Percentiles rank a stretch among this genome's conserved stretches.
These are phyloP conservation scores for Rhodofomes roseus DNA, from an alignment of 1,284 basidiomycete species.

Conservation along the genomic window DNA sequence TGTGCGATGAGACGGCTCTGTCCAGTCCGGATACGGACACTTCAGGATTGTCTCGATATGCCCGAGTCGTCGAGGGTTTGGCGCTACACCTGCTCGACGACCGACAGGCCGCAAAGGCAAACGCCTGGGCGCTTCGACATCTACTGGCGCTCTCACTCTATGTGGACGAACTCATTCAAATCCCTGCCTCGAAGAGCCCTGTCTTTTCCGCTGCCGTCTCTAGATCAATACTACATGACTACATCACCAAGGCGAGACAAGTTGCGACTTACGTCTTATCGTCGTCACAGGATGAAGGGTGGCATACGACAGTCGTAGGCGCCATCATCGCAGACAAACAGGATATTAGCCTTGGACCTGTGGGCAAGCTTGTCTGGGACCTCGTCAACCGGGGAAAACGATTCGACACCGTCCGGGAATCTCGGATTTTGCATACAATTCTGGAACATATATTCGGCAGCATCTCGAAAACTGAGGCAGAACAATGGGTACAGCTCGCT, in stretches of 20 bases:
- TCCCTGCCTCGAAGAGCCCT: constrained; percentile 45
- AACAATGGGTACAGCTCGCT: constrained; percentile 72
- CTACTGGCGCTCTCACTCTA: constrained; percentile 56
- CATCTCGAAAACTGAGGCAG: constrained; percentile 61
- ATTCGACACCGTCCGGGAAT: constrained; percentile 47
- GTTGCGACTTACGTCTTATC: constrained; percentile 68
- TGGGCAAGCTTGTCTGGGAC: constrained; percentile 41
- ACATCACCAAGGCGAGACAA: constrained; percentile 54
- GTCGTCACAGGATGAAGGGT: constrained; percentile 43
- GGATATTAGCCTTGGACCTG: constrained; percentile 22
- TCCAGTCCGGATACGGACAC: constrained; percentile 2
- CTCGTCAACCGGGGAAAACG: constrained; percentile 34
- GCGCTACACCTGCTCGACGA: constrained; percentile 60
- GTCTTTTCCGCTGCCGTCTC: constrained; percentile 44
- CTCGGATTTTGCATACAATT: constrained; percentile 56
- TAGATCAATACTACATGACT: constrained; percentile 35
- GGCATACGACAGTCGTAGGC: constrained; percentile 46
- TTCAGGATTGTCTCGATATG: constrained; percentile 59
- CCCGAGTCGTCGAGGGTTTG: constrained; percentile 59
- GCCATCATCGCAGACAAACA: constrained; percentile 27
- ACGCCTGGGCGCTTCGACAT: constrained; percentile 64
- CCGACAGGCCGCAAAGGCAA: constrained; percentile 53
- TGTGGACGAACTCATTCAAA: constrained; percentile 50
- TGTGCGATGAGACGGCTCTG: constrained; percentile 16
- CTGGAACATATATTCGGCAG: constrained; percentile 61